Base-by-base conservation (phyloP, 352 stramenopile genomes). In the Pythium coloratum region DNA sequence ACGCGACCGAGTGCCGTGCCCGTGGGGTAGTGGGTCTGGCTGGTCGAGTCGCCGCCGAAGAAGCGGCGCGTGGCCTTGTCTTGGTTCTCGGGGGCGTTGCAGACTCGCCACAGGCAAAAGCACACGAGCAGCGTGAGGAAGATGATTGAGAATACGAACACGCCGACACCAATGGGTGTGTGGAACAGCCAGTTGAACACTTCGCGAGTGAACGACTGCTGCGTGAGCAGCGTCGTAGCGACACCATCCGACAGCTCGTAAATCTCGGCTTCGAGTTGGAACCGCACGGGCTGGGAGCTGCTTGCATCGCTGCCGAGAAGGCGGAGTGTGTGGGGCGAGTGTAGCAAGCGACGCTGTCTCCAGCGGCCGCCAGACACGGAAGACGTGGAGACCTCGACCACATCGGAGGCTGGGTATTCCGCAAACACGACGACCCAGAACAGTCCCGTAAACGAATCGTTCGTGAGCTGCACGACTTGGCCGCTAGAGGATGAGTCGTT, bases 341-440 rank as follows among this genome's bases (percentile, higher is more conserved):
- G 38, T 50, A 62, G 36, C 20, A 69, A 36, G 57, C 71, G 6
- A 66, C 65, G 6, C 56, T 36, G 16, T 12, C 13, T 28, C 49
- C 51, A 54, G 26, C 56, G 18, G n/a, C 6, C 8, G 18, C 28
- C 33, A 6, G 46, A 53, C 3, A 30, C 20, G 13, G 46, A 32
- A 32, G 46, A 32, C 60, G 30, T 50, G 46, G 59, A 34, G 20
- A 55, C 26, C 6, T 62, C 38, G 20, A 51, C 55, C 6, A 20
- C 47, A 26, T 49, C 66, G 6, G 62, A 74, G 2, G 73, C 65
- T 32, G 76, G 76, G 46, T 88, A 85, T 13, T 89, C 72, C 7
- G 84, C 78, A 72, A 90, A 88, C 40, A 94, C 77, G 62, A 90
- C 78, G 26, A 92, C 81, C 81, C 81, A 92, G 65, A 88, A 92